Percentiles rank a stretch among this genome's conserved stretches.
These are phyloP conservation scores for Oidium heveae DNA, from an alignment of 2,329 filamentous ascomycete genomes.

Conservation along the genomic window DNA sequence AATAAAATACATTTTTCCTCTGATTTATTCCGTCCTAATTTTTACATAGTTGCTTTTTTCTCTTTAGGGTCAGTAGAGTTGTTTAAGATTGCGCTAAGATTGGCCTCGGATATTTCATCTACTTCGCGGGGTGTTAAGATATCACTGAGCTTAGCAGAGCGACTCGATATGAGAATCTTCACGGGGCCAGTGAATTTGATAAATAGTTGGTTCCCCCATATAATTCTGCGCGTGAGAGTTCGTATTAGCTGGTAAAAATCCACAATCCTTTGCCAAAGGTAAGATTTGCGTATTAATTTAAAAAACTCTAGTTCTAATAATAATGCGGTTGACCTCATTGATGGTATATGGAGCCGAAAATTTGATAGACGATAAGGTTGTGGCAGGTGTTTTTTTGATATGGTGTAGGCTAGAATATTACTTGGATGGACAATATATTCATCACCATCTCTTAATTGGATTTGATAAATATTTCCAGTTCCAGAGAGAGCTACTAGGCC, in stretches of 20 bases:
- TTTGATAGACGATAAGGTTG: constrained; percentile 72
- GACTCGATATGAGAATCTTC: constrained; percentile 68
- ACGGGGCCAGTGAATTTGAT: constrained; percentile 70
- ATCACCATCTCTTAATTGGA: constrained; percentile 58
- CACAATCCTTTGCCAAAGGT: constrained; percentile 44
- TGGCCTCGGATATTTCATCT: neutral
- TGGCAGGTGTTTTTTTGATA: constrained; percentile 42
- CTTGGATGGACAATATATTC: constrained; percentile 79
- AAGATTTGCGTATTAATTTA: constrained; percentile 41
- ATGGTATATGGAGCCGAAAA: constrained; percentile 28
- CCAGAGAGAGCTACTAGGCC: constrained; percentile 67
- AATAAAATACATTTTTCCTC: too few species aligned
- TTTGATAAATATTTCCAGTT: constrained; percentile 70
- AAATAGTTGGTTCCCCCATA: constrained; percentile 89
- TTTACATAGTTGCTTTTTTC: too few species aligned
- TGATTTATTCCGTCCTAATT: too few species aligned
- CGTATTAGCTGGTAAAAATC: constrained; percentile 19
- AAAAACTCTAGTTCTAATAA: constrained; percentile 52
- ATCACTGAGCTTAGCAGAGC: constrained; percentile 57
- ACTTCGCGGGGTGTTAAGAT: neutral
- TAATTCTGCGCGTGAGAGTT: constrained; percentile 17
- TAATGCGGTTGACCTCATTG: constrained; percentile 19
- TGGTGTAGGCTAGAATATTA: constrained; percentile 74
- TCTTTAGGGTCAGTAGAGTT: too few species aligned
- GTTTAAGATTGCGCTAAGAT: too few species aligned